phyloP scores from a whole-genome alignment of 306 rosid genomes.

The Abrus precatorius region DNA sequence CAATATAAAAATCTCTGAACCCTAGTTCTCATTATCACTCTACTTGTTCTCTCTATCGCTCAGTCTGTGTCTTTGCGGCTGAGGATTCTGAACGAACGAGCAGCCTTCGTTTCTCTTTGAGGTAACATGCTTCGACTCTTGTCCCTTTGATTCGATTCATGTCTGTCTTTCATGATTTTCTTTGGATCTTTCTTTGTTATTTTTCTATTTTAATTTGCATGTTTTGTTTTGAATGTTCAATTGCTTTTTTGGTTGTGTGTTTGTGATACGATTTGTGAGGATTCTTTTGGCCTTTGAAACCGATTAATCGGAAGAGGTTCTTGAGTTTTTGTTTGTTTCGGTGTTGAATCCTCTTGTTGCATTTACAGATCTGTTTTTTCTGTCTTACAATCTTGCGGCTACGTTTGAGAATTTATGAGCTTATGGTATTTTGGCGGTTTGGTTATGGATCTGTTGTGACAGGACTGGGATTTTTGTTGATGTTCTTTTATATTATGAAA shows the following conservation, averaged over 20 bases:
- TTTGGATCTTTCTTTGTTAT: not conserved
- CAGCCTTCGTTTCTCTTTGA: not conserved
- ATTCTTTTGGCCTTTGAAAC: not conserved
- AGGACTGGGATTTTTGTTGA: not conserved
- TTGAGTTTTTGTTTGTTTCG: not conserved
- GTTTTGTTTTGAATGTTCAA: not conserved
- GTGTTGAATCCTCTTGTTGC: not conserved
- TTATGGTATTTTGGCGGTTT: not conserved
- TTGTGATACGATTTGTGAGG: not conserved
- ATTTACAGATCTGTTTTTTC: conserved; percentile 5
- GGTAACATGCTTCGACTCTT: not conserved
- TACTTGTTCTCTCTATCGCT: not conserved
- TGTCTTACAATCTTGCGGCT: not conserved
- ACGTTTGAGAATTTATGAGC: not conserved
- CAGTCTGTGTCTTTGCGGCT: conserved; percentile 39
- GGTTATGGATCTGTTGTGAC: not conserved
- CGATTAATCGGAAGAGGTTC: not conserved
- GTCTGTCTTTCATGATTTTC: not conserved
- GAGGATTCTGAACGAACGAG: conserved; percentile 44
- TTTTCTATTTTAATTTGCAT: not conserved
- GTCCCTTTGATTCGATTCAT: not conserved
- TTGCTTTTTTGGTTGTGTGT: not conserved
- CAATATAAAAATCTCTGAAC: conserved; percentile 31
- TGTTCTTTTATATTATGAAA: not conserved
- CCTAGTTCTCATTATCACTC: not conserved